Conservation (phyloP, 805 yeast species). For the Candida vartiovaarae region DNA sequence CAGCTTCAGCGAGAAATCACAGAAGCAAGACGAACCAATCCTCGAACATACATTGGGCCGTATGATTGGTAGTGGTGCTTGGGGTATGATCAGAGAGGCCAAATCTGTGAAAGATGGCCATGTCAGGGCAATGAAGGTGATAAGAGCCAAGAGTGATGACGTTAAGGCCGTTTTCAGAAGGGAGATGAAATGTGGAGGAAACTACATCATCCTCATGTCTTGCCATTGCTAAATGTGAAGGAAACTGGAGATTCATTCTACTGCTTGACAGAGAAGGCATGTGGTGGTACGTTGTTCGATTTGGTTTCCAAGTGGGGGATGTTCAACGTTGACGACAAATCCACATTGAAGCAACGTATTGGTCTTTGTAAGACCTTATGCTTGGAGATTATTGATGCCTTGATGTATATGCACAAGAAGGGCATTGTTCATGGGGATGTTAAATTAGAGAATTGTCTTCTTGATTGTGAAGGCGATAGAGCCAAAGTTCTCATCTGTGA, state of each 20-base stretch:
- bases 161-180: conserved; percentile 55
- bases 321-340: conserved; percentile 23
- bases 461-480: conserved; percentile 26
- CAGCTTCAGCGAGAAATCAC: conserved; percentile 19
- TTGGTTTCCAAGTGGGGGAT: conserved; percentile 63
- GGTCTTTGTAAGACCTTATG: conserved; percentile 31
- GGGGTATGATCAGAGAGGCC: conserved; percentile 81
- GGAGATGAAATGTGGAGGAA: conserved; percentile 75
- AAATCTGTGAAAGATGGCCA: conserved; percentile 19
- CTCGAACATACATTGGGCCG: conserved; percentile 60
- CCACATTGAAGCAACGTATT: conserved; percentile 29
- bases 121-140: conserved; percentile 53
- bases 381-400: conserved; percentile 51
- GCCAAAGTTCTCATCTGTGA: conserved; percentile 61
- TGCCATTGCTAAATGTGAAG: conserved; percentile 54
- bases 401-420: conserved; percentile 52
- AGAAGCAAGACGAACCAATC: conserved; percentile 48
- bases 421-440: conserved; percentile 74
- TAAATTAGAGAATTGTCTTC: conserved; percentile 64
- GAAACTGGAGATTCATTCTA: conserved; percentile 60
- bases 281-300: conserved; percentile 80
- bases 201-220: conserved; percentile 55
- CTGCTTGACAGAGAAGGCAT: conserved; percentile 60
- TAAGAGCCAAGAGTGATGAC: conserved; percentile 43
- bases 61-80: conserved; percentile 82